These are phyloP conservation scores for Patellaria atrata DNA, from an alignment of 495 filamentous ascomycete species.

Conservation along the genomic window DNA sequence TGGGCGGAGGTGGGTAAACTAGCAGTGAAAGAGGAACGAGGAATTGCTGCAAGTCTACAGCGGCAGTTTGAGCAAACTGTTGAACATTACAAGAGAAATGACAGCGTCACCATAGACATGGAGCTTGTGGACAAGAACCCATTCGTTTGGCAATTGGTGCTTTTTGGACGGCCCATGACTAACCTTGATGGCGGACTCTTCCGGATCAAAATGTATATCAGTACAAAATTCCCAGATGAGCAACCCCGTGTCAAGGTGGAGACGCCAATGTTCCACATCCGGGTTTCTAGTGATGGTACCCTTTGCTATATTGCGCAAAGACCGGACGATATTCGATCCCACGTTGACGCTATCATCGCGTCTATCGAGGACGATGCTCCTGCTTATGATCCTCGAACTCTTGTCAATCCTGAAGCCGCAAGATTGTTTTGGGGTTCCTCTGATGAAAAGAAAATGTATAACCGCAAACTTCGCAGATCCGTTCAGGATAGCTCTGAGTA, in stretches of 20 bases:
- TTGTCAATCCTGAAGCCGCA: slow-evolving; percentile 75
- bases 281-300: slow-evolving; percentile 63
- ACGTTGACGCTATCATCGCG: slow-evolving; percentile 73
- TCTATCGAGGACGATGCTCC: slow-evolving; percentile 76
- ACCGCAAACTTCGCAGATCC: slow-evolving; percentile 53
- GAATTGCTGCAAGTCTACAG: slow-evolving; percentile 66
- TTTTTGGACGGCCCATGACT: slow-evolving; percentile 87
- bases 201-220: slow-evolving; percentile 63
- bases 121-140: slow-evolving; percentile 61
- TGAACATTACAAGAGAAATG: slow-evolving; percentile 52
- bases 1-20: slow-evolving; percentile 59
- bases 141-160: slow-evolving; percentile 52
- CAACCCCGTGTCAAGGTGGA: slow-evolving; percentile 75
- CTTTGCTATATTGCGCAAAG: slow-evolving; percentile 69
- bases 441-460: slow-evolving; percentile 71
- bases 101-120: slow-evolving; percentile 55
- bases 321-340: slow-evolving; percentile 64
- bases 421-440: slow-evolving; percentile 74
- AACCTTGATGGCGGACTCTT: slow-evolving; percentile 88
- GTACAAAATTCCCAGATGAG: slow-evolving; percentile 80
- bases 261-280: slow-evolving; percentile 73
- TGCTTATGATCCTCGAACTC: slow-evolving; percentile 78
- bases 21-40: slow-evolving; percentile 49
- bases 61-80: slow-evolving; percentile 75
- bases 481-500: slow-evolving; percentile 42